Evolutionary conservation across 257 asterid species (phyloP).

Genomic region (Plantago major): DNA sequence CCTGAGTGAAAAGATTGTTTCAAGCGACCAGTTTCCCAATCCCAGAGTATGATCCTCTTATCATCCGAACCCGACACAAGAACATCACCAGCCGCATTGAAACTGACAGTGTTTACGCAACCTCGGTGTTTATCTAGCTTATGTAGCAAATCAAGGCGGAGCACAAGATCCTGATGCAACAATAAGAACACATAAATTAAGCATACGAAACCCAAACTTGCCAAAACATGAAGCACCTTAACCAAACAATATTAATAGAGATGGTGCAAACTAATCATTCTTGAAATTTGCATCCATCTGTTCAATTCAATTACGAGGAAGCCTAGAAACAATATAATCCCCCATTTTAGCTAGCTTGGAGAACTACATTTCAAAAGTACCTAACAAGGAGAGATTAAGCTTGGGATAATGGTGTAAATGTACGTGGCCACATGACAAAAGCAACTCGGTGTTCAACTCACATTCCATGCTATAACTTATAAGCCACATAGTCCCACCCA

Average conservation of each 20-base stretch:
- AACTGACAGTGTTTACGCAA: constrained; percentile 82
- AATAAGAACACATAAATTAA: constrained; percentile 5
- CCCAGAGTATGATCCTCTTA: constrained; percentile 78
- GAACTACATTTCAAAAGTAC: too few species aligned
- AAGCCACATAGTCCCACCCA: too few species aligned
- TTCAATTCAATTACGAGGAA: too few species aligned
- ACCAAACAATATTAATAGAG: neutral
- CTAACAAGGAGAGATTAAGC: too few species aligned
- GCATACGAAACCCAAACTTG: neutral
- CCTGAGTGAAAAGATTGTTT: constrained; percentile 71
- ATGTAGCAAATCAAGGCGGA: constrained; percentile 61
- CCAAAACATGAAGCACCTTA: constrained; percentile 1
- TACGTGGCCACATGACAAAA: too few species aligned
- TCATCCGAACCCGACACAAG: constrained; percentile 92
- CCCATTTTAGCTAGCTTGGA: too few species aligned
- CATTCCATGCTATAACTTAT: too few species aligned
- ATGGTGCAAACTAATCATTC: neutral
- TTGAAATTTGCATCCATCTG: too few species aligned
- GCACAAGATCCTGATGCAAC: constrained; percentile 68
- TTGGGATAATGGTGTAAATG: too few species aligned
- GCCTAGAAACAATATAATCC: too few species aligned
- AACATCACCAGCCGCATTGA: constrained; percentile 63
- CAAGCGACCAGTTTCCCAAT: constrained; percentile 75
- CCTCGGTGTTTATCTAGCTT: constrained; percentile 78
- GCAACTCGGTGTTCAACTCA: too few species aligned